Percentiles rank a stretch among this genome's conserved stretches.
Conservation (phyloP, 1,284 basidiomycete species). For the Ganoderma leucocontextum region DNA sequence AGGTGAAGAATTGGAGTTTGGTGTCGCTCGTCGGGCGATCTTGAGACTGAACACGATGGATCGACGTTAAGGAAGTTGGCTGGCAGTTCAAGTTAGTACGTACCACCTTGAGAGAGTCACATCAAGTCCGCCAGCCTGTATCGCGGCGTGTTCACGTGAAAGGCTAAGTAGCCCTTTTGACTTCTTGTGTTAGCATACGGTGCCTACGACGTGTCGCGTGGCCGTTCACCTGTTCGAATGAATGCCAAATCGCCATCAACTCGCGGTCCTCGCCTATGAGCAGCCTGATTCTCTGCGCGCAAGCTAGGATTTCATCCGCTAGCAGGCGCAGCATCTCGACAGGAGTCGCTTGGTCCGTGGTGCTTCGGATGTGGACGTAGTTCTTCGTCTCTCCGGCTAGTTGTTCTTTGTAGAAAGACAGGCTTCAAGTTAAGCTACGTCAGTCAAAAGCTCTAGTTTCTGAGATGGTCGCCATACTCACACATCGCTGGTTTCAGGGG, state of each 20-base stretch:
- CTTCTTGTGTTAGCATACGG: background rate
- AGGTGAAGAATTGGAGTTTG: no score
- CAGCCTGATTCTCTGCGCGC: background rate
- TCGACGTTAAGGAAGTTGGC: no score
- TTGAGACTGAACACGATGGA: no score
- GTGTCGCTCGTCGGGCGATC: no score
- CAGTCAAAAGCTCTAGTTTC: no score
- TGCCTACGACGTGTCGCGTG: background rate
- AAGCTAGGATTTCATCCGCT: conserved; percentile 20
- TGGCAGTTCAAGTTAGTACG: no score
- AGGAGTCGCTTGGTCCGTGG: conserved; percentile 15
- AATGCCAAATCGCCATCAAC: conserved; percentile 17
- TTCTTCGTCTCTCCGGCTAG: conserved; percentile 21
- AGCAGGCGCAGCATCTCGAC: conserved; percentile 14
- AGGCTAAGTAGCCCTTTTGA: conserved; percentile 23
- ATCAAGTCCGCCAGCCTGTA: conserved; percentile 17
- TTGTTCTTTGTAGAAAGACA: conserved; percentile 31
- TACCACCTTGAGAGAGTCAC: background rate
- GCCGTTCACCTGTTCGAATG: conserved; percentile 23
- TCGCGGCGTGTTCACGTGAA: conserved; percentile 25
- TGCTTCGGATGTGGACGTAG: conserved; percentile 24
- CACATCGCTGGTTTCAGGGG: background rate
- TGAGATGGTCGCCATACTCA: no score
- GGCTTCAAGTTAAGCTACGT: no score
- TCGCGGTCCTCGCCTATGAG: conserved; percentile 16